A percentile compares a stretch with the other conserved stretches of the same genome.
Evolutionary conservation across 306 rosid genomes (phyloP).

Genomic region (Abrus precatorius): DNA sequence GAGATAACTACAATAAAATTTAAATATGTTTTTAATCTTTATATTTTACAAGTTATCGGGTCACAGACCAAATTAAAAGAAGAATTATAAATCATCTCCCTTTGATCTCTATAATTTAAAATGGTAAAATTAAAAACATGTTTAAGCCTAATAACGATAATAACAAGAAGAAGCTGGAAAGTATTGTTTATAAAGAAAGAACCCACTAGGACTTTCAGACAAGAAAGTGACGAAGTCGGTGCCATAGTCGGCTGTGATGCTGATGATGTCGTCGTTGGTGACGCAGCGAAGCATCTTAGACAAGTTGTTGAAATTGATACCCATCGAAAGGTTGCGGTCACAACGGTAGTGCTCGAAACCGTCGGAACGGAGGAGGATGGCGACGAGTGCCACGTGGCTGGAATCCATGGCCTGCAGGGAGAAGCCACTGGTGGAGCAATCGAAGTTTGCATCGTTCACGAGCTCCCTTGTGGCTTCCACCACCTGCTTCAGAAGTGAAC

Average conservation of each 20-base stretch:
- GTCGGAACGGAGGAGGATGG: not conserved
- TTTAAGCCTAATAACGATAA: too few species aligned
- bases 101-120: too few species aligned
- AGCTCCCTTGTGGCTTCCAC: not conserved
- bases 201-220: not conserved
- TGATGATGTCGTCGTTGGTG: not conserved
- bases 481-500: not conserved
- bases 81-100: too few species aligned
- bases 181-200: too few species aligned
- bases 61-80: too few species aligned
- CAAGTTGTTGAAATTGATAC: not conserved
- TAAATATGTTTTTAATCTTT: too few species aligned
- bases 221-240: not conserved
- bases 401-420: not conserved
- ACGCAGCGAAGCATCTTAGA: not conserved
- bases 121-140: too few species aligned
- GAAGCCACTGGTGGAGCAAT: not conserved
- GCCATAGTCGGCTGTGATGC: not conserved
- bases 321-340: not conserved
- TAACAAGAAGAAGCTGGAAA: too few species aligned
- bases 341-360: not conserved
- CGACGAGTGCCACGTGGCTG: not conserved
- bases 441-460: not conserved
- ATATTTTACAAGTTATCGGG: too few species aligned
- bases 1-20: too few species aligned